phyloP scores from a whole-genome alignment of 176 grass and related monocot species.

The Oryza rufipogon region DNA sequence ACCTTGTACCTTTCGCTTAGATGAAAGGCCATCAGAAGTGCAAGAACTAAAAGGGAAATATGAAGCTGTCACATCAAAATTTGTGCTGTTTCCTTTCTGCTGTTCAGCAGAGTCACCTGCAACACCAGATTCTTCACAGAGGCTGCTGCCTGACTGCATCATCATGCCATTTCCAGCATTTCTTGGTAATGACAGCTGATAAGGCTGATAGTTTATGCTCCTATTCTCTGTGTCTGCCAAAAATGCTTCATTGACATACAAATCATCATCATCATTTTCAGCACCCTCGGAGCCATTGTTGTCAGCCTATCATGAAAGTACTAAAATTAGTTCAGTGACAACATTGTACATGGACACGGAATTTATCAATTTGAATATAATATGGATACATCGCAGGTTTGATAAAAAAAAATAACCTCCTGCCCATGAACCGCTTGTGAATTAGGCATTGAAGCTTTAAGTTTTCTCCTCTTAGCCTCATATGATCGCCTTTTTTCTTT shows the following conservation, averaged over 20 bases:
- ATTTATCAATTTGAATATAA: conserved; percentile 23
- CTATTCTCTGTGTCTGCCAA: conserved; percentile 69
- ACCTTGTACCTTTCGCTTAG: conserved; percentile 20
- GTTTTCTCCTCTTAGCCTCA: conserved; percentile 79
- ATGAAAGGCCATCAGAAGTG: conserved; percentile 44
- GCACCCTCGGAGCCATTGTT: conserved; percentile 53
- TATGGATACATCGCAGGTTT: conserved; percentile 4
- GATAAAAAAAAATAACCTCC: conserved; percentile 55
- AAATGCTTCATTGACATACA: conserved; percentile 97
- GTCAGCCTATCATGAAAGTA: conserved; percentile 52
- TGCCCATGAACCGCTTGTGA: conserved; percentile 34
- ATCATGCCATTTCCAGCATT: conserved; percentile 37
- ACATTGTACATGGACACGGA: conserved; percentile 19
- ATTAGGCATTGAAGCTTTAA: conserved; percentile 62
- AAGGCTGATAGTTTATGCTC: conserved; percentile 37
- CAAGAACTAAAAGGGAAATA: conserved; percentile 41
- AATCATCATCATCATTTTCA: conserved; percentile 80
- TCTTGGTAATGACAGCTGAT: conserved; percentile 42
- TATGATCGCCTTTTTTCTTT: conserved; percentile 74
- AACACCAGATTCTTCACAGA: conserved; percentile 46
- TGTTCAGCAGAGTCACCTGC: conserved; percentile 44
- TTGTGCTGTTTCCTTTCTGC: conserved; percentile 40
- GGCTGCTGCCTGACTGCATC: conserved; percentile 30
- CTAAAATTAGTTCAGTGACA: conserved; percentile 19
- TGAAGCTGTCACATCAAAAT: conserved; percentile 37